Evolutionary conservation across 805 yeast species (phyloP).

Genomic region (Wickerhamiella dianesei): DNA sequence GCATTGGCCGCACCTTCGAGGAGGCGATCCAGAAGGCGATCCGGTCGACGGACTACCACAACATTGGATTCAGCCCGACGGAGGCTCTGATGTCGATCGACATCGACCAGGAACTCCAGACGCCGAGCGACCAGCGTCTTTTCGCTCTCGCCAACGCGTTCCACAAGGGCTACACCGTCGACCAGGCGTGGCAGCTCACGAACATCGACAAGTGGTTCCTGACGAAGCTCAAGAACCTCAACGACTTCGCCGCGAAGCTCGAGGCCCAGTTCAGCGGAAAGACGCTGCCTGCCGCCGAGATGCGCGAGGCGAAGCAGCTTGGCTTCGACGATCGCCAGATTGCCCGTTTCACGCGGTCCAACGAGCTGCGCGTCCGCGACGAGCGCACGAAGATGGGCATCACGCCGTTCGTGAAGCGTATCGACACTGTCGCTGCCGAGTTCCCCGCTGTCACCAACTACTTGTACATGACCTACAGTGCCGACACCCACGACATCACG

Average conservation of each 20-base stretch:
- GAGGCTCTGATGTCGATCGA: conserved; percentile 76
- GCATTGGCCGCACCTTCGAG: conserved; percentile 93
- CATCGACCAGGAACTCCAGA: conserved; percentile 82
- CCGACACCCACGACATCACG: conserved; percentile 71
- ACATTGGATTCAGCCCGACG: conserved; percentile 69
- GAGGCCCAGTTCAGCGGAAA: conserved; percentile 9
- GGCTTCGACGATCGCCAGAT: conserved; percentile 96
- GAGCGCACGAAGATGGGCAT: conserved; percentile 76
- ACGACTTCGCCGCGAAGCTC: conserved; percentile 45
- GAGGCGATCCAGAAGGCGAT: conserved; percentile 97
- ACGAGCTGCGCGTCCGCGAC: conserved; percentile 86
- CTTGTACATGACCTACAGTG: conserved; percentile 88
- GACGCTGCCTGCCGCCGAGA: conserved; percentile 49
- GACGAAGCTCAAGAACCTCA: conserved; percentile 65
- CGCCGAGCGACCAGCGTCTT: conserved; percentile 94
- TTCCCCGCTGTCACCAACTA: conserved; percentile 95
- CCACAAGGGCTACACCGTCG: conserved; percentile 76
- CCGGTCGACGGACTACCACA: conserved; percentile 89
- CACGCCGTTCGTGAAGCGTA: conserved; percentile 86
- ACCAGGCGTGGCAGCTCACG: conserved; percentile 80
- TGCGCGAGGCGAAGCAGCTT: conserved; percentile 77
- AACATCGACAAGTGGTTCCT: conserved; percentile 95
- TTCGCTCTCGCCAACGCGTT: conserved; percentile 95
- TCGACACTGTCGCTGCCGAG: conserved; percentile 98
- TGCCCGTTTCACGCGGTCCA: conserved; percentile 75